Evolutionary conservation across 2,329 filamentous ascomycete genomes (phyloP).

Genomic region (Calonectria leucothoes): DNA sequence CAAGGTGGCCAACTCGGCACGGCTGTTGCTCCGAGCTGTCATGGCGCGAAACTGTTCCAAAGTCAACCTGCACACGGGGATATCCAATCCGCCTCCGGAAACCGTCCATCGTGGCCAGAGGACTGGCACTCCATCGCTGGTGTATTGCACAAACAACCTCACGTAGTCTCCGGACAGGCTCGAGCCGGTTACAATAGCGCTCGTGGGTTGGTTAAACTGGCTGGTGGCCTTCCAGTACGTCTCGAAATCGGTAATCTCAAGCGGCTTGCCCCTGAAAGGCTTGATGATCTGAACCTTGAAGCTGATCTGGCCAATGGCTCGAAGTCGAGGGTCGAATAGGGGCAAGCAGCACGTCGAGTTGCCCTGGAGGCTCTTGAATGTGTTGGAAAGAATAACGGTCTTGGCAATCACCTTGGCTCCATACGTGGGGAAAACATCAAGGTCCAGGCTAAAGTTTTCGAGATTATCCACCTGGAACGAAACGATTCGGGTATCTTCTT

Average conservation of each 20-base stretch:
- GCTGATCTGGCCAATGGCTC: slow-evolving; percentile 91
- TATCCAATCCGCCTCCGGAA: slow-evolving; percentile 78
- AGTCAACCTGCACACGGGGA: slow-evolving; percentile 84
- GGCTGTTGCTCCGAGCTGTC: slow-evolving; percentile 56
- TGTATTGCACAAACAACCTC: slow-evolving; percentile 90
- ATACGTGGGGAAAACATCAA: slow-evolving; percentile 97
- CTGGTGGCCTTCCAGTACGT: slow-evolving; percentile 99
- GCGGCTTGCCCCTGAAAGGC: slow-evolving; percentile 89
- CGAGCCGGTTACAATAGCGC: slow-evolving; percentile 91
- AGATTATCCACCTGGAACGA: slow-evolving; percentile 97
- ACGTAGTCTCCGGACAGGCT: slow-evolving; percentile 97
- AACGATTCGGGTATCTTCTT: slow-evolving; percentile 92
- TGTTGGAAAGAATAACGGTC: slow-evolving; percentile 88
- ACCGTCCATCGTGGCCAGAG: slow-evolving; percentile 90
- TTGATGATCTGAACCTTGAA: slow-evolving; percentile 98
- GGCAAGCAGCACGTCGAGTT: slow-evolving; percentile 87
- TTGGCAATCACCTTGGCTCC: slow-evolving; percentile 98
- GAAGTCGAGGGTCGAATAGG: slow-evolving; percentile 89
- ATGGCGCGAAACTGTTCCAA: slow-evolving; percentile 76
- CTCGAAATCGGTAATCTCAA: slow-evolving; percentile 98
- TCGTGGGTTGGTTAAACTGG: slow-evolving; percentile 83
- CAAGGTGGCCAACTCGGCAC: slow-evolving; percentile 56
- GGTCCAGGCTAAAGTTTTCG: slow-evolving; percentile 93
- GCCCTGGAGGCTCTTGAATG: slow-evolving; percentile 81
- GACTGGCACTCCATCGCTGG: slow-evolving; percentile 86